These are phyloP conservation scores for Grigorovia humatica DNA, from an alignment of 805 yeast species.

Conservation along the genomic window DNA sequence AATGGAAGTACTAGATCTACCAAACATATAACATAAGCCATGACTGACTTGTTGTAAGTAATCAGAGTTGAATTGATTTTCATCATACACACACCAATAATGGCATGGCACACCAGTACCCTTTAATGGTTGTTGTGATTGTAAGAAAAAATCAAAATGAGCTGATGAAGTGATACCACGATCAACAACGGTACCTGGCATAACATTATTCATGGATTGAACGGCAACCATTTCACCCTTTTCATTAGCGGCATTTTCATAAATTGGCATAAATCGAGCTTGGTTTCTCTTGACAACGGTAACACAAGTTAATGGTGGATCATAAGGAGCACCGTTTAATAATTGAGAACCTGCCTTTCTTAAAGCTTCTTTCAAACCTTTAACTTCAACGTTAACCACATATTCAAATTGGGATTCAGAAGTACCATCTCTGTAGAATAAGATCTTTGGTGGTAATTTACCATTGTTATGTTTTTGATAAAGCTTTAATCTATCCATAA, in stretches of 20 bases:
- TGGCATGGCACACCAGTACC: constrained; percentile 22
- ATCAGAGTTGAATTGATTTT: constrained; percentile 12
- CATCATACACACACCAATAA: constrained; percentile 19
- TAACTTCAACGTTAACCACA: constrained; percentile 16
- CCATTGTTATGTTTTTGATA: constrained; percentile 14
- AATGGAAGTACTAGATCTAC: constrained; percentile 16
- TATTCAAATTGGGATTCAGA: constrained; percentile 17
- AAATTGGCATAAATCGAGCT: constrained; percentile 16
- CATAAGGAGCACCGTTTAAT: constrained; percentile 6
- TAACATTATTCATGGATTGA: constrained; percentile 17
- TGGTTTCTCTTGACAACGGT: constrained; percentile 18
- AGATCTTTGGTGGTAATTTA: constrained; percentile 15
- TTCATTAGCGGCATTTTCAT: constrained; percentile 13
- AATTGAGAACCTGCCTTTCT: constrained; percentile 8
- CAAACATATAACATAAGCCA: constrained; percentile 14
- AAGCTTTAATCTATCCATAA: constrained; percentile 9
- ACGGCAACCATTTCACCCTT: constrained; percentile 15
- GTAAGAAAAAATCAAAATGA: constrained; percentile 18
- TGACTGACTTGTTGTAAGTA: constrained; percentile 14
- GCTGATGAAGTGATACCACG: constrained; percentile 18
- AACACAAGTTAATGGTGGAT: constrained; percentile 13
- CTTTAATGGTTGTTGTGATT: constrained; percentile 15
- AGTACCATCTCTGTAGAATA: constrained; percentile 19
- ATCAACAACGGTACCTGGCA: constrained; percentile 20
- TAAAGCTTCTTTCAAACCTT: constrained; percentile 11